These are phyloP conservation scores for Luffa acutangula DNA, from an alignment of 306 rosid species.

Conservation along the genomic window DNA sequence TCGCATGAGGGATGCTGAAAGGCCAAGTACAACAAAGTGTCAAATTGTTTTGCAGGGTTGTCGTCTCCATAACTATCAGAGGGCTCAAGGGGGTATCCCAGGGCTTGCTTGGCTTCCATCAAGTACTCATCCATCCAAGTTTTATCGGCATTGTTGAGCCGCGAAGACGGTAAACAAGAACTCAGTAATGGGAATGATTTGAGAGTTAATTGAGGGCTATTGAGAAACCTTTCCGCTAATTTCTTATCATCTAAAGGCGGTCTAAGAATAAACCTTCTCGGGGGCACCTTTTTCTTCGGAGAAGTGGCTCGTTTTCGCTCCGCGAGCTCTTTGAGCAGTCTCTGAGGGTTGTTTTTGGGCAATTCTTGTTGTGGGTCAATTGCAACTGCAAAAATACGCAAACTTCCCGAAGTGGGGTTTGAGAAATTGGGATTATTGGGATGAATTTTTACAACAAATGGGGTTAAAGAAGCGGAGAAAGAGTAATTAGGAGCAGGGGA, in stretches of 20 bases:
- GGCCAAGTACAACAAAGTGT: slow-evolving; percentile 77
- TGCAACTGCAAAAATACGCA: slow-evolving; percentile 48
- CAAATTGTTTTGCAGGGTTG: slow-evolving; percentile 83
- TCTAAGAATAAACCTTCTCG: slow-evolving; percentile 49
- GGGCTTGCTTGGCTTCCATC: slow-evolving; percentile 88
- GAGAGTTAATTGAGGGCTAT: slow-evolving; percentile 76
- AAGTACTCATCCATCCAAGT: slow-evolving; percentile 86
- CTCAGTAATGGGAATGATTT: slow-evolving; percentile 79
- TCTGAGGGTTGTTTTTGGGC: slow-evolving; percentile 70
- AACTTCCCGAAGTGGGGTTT: slow-evolving; percentile 12
- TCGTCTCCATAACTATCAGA: slow-evolving; percentile 61
- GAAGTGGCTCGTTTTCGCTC: slow-evolving; percentile 68
- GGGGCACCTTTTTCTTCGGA: slow-evolving; percentile 59
- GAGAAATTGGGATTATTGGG: slow-evolving; percentile 17
- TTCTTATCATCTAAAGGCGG: slow-evolving; percentile 85
- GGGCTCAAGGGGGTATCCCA: slow-evolving; percentile 81
- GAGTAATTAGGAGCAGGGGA: slow-evolving; percentile 28
- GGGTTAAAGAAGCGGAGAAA: slow-evolving; percentile 45
- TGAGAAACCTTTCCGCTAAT: slow-evolving; percentile 68
- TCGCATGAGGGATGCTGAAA: slow-evolving; percentile 91
- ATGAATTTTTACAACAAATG: slow-evolving; percentile 28
- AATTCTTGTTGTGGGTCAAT: slow-evolving; percentile 53
- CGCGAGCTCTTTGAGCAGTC: slow-evolving; percentile 82
- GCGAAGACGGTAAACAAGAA: slow-evolving; percentile 75
- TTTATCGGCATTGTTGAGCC: slow-evolving; percentile 72